These are phyloP conservation scores for Coniochaeta ligniaria DNA, from an alignment of 2,329 filamentous ascomycete species.

Conservation along the genomic window DNA sequence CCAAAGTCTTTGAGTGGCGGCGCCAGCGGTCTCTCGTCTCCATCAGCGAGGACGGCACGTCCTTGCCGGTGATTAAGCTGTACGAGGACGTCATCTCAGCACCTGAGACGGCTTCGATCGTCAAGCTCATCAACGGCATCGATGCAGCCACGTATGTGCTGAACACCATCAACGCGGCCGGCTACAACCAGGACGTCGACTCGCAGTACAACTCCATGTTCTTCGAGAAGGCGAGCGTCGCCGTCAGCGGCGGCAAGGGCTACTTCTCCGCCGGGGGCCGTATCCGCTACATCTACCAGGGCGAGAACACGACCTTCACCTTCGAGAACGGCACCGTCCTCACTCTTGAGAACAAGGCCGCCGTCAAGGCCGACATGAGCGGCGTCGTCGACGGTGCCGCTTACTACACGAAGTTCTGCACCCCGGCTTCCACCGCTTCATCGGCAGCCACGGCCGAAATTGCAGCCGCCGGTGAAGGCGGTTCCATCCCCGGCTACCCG, in stretches of 20 bases:
- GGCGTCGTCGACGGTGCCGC: conserved; percentile 22
- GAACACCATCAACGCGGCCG: conserved; percentile 30
- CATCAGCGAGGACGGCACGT: conserved; percentile 23
- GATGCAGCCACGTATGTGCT: conserved; percentile 28
- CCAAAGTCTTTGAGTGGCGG: conserved; percentile 27
- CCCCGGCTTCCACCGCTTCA: conserved; percentile 1
- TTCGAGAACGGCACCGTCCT: conserved; percentile 27
- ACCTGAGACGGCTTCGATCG: conserved; percentile 13
- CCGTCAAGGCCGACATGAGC: conserved; percentile 19
- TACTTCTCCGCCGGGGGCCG: conserved; percentile 24
- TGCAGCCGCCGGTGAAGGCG: conserved; percentile 1
- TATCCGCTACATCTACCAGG: conserved; percentile 19
- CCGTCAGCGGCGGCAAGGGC: conserved; percentile 12
- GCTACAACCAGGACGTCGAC: conserved; percentile 21
- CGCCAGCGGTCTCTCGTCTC: conserved; percentile 31
- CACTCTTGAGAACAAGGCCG: conserved; percentile 22
- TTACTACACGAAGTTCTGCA: conserved; percentile 26
- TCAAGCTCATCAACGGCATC: conserved; percentile 20
- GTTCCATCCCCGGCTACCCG: conserved; percentile 19
- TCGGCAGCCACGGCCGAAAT: conserved; percentile 2
- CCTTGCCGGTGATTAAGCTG: conserved; percentile 38
- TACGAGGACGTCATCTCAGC: conserved; percentile 25
- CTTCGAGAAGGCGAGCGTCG: conserved; percentile 15
- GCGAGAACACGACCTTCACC: conserved; percentile 25
- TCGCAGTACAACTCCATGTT: conserved; percentile 32